phyloP scores from a whole-genome alignment of 306 rosid species.

The Prinsepia uniflora region DNA sequence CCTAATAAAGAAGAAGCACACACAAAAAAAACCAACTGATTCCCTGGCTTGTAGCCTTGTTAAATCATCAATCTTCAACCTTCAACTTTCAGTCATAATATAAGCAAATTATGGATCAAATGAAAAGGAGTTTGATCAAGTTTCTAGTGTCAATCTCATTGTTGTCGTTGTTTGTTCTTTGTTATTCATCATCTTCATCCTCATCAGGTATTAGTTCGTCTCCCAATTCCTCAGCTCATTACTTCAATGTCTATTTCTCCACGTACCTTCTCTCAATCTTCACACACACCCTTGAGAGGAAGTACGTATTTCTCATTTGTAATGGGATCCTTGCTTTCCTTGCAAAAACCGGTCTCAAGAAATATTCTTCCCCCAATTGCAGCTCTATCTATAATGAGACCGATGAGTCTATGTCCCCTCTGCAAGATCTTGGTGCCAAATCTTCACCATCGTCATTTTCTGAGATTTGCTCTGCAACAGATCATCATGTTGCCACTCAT shows the following conservation, averaged over 20 bases:
- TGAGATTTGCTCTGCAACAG: neutral
- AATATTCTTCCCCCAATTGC: neutral
- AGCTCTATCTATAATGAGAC: neutral
- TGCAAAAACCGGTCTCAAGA: slow-evolving; percentile 32
- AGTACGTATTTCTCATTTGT: slow-evolving; percentile 65
- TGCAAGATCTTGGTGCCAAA: slow-evolving; percentile 3
- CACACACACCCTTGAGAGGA: slow-evolving; percentile 54
- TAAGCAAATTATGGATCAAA: too few relatives aligned
- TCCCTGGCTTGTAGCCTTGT: too few relatives aligned
- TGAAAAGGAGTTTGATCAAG: slow-evolving; percentile 35
- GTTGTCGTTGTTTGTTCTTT: slow-evolving; percentile 30
- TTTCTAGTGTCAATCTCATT: slow-evolving; percentile 34
- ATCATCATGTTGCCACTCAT: too few relatives aligned
- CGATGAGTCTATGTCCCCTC: neutral
- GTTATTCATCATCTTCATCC: slow-evolving; percentile 25
- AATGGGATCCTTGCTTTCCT: slow-evolving; percentile 64
- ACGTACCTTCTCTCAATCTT: slow-evolving; percentile 45
- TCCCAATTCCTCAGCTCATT: slow-evolving; percentile 34
- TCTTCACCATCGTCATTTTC: slow-evolving; percentile 5
- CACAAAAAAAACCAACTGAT: neutral
- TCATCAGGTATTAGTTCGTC: slow-evolving; percentile 28
- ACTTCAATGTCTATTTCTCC: slow-evolving; percentile 41
- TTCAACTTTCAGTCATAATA: neutral
- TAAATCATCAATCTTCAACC: too few relatives aligned
- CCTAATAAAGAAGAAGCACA: neutral